Percentiles rank a stretch among this genome's conserved stretches.
Evolutionary conservation across 2,329 filamentous ascomycete genomes (phyloP).

Genomic region (Colletotrichum plurivorum): DNA sequence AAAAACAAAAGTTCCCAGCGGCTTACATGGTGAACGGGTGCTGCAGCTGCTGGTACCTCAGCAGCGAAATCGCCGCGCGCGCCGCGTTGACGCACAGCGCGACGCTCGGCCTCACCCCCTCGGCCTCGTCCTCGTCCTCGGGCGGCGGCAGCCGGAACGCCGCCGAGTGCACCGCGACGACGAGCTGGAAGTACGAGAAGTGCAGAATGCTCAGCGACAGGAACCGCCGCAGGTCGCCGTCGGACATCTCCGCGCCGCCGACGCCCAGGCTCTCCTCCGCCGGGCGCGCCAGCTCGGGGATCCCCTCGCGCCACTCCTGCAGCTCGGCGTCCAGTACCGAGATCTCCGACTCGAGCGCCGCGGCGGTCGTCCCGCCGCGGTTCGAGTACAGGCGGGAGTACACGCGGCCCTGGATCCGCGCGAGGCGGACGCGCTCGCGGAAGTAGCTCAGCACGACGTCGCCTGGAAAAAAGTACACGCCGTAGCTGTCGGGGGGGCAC

Average conservation of each 20-base stretch:
- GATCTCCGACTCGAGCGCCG: background rate
- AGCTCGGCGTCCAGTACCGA: conserved; percentile 3
- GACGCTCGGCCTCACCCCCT: background rate
- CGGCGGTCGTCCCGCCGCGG: background rate
- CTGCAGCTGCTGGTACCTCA: background rate
- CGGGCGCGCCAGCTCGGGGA: conserved; percentile 10
- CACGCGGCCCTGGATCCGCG: conserved; percentile 6
- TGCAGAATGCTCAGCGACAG: conserved; percentile 7
- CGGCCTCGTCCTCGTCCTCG: background rate
- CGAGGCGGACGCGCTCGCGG: conserved; percentile 10
- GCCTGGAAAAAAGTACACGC: conserved; percentile 1
- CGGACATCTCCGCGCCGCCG: background rate
- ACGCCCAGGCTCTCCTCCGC: background rate
- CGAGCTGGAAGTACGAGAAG: conserved; percentile 18
- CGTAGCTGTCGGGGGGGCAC: conserved; percentile 1
- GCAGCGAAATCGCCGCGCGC: conserved; percentile 1
- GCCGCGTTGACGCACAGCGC: conserved; percentile 15
- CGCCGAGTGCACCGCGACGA: conserved; percentile 17
- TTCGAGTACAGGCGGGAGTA: conserved; percentile 7
- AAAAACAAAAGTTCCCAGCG: no score
- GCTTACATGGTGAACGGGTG: conserved; percentile 15
- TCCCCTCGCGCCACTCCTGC: conserved; percentile 6
- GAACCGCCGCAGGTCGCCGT: conserved; percentile 1
- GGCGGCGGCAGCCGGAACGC: conserved; percentile 8
- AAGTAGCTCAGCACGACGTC: conserved; percentile 8